Evolutionary conservation across 169 alveolate species (phyloP), one percentile per base, ranked within the genome.

Genomic region (Plasmodium fragile): DNA sequence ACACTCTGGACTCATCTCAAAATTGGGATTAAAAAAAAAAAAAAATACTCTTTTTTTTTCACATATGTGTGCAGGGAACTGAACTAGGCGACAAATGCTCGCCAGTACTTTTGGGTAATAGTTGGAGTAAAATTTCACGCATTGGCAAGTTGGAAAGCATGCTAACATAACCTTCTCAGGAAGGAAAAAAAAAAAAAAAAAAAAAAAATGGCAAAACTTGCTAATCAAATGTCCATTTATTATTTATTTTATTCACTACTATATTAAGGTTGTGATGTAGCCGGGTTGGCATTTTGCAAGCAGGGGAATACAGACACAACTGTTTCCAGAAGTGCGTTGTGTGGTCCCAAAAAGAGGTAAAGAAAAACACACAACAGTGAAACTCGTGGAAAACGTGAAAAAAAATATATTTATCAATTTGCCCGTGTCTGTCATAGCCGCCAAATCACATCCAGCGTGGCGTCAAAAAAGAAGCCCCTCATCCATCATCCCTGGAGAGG

Each of bases 191-290:
- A 65, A 65, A 10, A 10, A 11, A 4, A 55, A 55, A 16, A 0
- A 55, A 55, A 65, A 65, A 22, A 65, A 49, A 49, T 13, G 1
- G 59, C 10, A 16, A 25, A 65, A 18, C 18, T 2, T 65, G 75
- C 36, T 65, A 25, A 65, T 65, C 75, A 28, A 65, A 65, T 65
- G 75, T 65, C 75, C 75, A 65, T 65, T 65, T 65, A 25, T 65
- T 65, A 7, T 65, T 65, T 65, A 4, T 65, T 65, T 65, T 22
- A 22, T 65, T 65, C n/a, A 65, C 41, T 25, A 3, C 36, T 65
- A 22, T 65, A 13, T 11, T 28, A 65, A 25, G n/a, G 75, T 25
- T 65, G 75, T 22, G 36, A 10, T 28, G 75, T 65, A 8, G 6
- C 36, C 11, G 10, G 32, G 30, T 65, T 65, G 36, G 13, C 41